These are phyloP conservation scores for Fusarium nelsonii DNA, from an alignment of 2,329 filamentous ascomycete species.

Conservation along the genomic window DNA sequence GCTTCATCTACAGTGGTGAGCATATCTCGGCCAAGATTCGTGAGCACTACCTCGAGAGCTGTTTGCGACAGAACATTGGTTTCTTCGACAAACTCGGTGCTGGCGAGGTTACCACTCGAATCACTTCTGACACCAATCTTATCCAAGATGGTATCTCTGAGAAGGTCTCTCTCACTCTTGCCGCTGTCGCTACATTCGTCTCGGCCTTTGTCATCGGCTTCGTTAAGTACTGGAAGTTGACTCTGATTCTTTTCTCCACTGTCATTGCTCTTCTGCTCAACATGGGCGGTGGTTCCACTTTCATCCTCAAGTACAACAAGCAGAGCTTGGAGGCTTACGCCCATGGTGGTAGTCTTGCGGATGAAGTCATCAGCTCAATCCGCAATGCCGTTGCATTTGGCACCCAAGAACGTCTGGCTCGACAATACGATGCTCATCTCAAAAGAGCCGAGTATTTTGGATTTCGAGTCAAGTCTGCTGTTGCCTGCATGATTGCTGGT, in stretches of 20 bases:
- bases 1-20: conserved; percentile 90
- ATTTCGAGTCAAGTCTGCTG: conserved; percentile 76
- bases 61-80: conserved; percentile 88
- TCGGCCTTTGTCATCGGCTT: conserved; percentile 93
- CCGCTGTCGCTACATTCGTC: conserved; percentile 83
- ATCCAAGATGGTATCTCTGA: conserved; percentile 95
- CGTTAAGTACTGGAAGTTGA: conserved; percentile 91
- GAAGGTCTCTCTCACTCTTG: conserved; percentile 83
- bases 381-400: conserved; percentile 93
- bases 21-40: conserved; percentile 83
- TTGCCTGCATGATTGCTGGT: conserved; percentile 82
- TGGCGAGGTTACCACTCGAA: conserved; percentile 93
- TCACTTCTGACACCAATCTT: conserved; percentile 92
- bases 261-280: conserved; percentile 82
- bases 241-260: conserved; percentile 85
- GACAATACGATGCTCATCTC: conserved; percentile 84
- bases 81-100: conserved; percentile 94
- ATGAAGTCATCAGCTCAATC: conserved; percentile 94
- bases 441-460: conserved; percentile 80
- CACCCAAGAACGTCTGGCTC: conserved; percentile 90
- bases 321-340: conserved; percentile 83
- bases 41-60: conserved; percentile 84
- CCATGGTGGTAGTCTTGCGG: conserved; percentile 85
- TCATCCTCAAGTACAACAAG: conserved; percentile 86
- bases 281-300: conserved; percentile 79